These are phyloP conservation scores for Tetrahymena thermophila DNA, from an alignment of 73 alveolate genomes.

Conservation along the genomic window DNA sequence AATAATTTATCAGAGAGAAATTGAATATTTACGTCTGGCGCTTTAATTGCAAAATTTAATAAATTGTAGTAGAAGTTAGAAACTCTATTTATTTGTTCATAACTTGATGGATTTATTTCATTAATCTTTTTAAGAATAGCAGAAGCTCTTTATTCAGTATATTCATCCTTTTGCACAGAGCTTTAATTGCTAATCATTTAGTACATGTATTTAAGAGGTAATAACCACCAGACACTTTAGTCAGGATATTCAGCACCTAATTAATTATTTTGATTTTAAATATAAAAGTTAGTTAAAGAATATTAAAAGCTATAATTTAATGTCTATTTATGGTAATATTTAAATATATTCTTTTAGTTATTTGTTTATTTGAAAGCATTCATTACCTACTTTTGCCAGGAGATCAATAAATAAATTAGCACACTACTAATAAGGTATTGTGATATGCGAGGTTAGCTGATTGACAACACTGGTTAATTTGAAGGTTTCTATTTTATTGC, in stretches of 20 bases:
- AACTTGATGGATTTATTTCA: background rate
- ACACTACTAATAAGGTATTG: background rate
- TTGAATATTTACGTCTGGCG: background rate
- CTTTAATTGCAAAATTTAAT: background rate
- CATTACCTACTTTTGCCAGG: background rate
- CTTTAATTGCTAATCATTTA: background rate
- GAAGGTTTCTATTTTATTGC: background rate
- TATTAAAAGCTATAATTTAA: too few species aligned
- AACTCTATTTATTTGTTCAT: background rate
- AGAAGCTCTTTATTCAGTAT: background rate
- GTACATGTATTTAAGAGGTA: background rate
- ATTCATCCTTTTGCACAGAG: background rate
- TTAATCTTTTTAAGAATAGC: background rate
- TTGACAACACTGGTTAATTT: background rate
- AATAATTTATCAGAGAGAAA: background rate
- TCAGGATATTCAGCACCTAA: background rate
- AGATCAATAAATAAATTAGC: background rate
- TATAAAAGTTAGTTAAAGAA: too few species aligned
- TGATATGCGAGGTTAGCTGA: background rate
- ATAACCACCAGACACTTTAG: background rate
- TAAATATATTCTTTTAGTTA: too few species aligned
- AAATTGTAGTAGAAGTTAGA: background rate
- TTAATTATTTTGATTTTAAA: background rate
- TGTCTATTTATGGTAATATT: too few species aligned
- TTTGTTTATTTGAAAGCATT: background rate